phyloP scores from a whole-genome alignment of 2,329 filamentous ascomycete genomes.

The Simplicillium aogashimaense region DNA sequence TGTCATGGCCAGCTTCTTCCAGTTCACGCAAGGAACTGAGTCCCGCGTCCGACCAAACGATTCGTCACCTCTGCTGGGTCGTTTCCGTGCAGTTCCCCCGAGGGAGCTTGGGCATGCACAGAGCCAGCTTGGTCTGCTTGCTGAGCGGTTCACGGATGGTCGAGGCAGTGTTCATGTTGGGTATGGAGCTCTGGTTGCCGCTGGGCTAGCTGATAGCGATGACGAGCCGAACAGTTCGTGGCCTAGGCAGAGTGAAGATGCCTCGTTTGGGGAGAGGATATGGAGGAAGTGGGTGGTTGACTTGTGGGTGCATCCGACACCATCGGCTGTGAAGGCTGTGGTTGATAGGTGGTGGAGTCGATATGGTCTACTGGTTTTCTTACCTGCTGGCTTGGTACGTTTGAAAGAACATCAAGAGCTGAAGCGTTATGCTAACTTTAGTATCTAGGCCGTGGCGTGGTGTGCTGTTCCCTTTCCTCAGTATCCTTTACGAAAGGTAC shows the following conservation, averaged over 20 bases:
- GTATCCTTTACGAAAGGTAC: slow-evolving; percentile 39
- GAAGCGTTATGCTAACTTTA: not conserved
- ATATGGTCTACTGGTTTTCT: slow-evolving; percentile 48
- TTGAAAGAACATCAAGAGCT: not conserved
- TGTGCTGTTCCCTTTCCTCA: slow-evolving; percentile 57
- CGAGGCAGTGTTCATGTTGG: slow-evolving; percentile 46
- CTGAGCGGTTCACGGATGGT: slow-evolving; percentile 20
- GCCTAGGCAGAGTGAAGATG: slow-evolving; percentile 15
- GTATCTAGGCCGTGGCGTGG: slow-evolving; percentile 47
- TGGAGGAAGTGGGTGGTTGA: slow-evolving; percentile 32
- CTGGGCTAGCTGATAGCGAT: slow-evolving; percentile 26
- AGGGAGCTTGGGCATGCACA: slow-evolving; percentile 19
- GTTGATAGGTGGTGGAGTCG: slow-evolving; percentile 55
- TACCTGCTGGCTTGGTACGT: slow-evolving; percentile 51
- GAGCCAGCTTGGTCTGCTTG: slow-evolving; percentile 29
- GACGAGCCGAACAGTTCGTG: slow-evolving; percentile 20
- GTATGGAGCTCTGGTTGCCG: slow-evolving; percentile 43
- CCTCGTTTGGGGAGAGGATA: slow-evolving; percentile 18
- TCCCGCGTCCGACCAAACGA: slow-evolving; percentile 42
- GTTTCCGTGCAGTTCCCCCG: slow-evolving; percentile 53
- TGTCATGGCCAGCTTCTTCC: slow-evolving; percentile 55
- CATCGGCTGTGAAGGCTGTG: slow-evolving; percentile 45
- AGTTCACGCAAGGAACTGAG: slow-evolving; percentile 57
- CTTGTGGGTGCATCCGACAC: slow-evolving; percentile 52
- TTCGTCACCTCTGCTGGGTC: slow-evolving; percentile 51